Conservation (phyloP, 306 rosid species). For the Cicer yamashitae region DNA sequence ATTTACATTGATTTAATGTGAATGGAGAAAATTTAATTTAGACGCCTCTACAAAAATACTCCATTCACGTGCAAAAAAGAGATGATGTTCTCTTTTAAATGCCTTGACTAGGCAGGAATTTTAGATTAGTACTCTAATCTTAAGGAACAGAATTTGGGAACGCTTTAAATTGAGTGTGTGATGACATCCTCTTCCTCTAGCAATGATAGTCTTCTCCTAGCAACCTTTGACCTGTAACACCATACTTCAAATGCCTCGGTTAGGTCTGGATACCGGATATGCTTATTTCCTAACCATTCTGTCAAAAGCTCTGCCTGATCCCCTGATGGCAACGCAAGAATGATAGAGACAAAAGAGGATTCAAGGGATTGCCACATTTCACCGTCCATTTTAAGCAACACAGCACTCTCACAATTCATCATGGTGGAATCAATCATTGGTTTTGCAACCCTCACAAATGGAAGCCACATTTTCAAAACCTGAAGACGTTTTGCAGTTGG, state of each 20-base stretch:
- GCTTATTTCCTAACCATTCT: constrained; percentile 71
- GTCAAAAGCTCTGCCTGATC: constrained; percentile 87
- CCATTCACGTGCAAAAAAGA: constrained; percentile 29
- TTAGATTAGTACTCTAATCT: constrained; percentile 25
- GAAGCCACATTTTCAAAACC: constrained; percentile 84
- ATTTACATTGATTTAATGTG: constrained; percentile 43
- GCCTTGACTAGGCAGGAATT: constrained; percentile 41
- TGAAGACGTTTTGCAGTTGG: constrained; percentile 75
- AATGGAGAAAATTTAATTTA: constrained; percentile 21
- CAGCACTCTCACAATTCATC: constrained; percentile 47
- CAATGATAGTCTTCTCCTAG: constrained; percentile 74
- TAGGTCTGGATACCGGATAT: constrained; percentile 78
- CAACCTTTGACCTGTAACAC: constrained; percentile 88
- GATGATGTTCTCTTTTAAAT: constrained; percentile 21
- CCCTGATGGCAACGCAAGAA: constrained; percentile 83
- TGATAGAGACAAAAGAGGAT: constrained; percentile 73
- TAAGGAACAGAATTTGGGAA: constrained; percentile 38
- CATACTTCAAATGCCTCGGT: constrained; percentile 91
- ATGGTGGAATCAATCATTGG: constrained; percentile 70
- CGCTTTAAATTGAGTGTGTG: constrained; percentile 50
- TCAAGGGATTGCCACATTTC: constrained; percentile 90
- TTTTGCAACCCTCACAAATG: constrained; percentile 82
- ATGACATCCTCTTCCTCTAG: constrained; percentile 58
- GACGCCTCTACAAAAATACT: constrained; percentile 44
- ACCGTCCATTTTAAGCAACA: constrained; percentile 59